Evolutionary conservation across 306 rosid genomes (phyloP), one percentile per base, ranked within the genome.

Genomic region (Cyclanthera cordifolia): DNA sequence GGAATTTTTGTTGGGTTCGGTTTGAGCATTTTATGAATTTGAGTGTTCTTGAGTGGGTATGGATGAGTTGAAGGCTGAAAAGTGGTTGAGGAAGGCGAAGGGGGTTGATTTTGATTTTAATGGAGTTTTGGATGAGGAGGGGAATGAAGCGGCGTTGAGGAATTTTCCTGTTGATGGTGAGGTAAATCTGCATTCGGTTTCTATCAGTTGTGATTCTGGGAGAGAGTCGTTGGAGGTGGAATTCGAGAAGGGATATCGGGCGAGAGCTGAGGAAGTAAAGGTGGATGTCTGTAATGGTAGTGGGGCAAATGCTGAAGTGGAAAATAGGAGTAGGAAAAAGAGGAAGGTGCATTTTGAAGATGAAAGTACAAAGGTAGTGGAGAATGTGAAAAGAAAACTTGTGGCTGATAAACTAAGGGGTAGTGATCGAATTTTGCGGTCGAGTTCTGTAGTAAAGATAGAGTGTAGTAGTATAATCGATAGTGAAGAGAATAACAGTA

Each of bases 41-140:
- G 76, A 79, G 81, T 17, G 17, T 61, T 61, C 1, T 52, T 60
- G 30, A 7, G n/a, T n/a, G 46, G 53, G 76, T 32, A 92, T 92
- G 96, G 82, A 88, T 24, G 94, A 86, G 4, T 48, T 84, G 83
- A 83, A 93, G 82, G 87, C 91, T 75, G 81, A 74, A 53, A 70
- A 79, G 74, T 59, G 73, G 7, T 53, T 53, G 65, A 78, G 74
- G 71, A 77, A 65, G 74, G 69, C 34, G 55, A 77, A 30, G 75
- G 45, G 3, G 17, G 67, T 70, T 15, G 41, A 61, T 70, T 73
- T 30, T 78, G 60, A 64, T 52, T 57, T 24, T 46, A 70, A 70
- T 5, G 69, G 41, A n/a, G 79, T 55, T 41, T 81, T 47, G 65
- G 70, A 2, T 23, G 73, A 51, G 60, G 25, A 67, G 23, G 73